Evolutionary conservation across 495 filamentous ascomycete species (phyloP).

Genomic region (Lophiostoma macrostomum): DNA sequence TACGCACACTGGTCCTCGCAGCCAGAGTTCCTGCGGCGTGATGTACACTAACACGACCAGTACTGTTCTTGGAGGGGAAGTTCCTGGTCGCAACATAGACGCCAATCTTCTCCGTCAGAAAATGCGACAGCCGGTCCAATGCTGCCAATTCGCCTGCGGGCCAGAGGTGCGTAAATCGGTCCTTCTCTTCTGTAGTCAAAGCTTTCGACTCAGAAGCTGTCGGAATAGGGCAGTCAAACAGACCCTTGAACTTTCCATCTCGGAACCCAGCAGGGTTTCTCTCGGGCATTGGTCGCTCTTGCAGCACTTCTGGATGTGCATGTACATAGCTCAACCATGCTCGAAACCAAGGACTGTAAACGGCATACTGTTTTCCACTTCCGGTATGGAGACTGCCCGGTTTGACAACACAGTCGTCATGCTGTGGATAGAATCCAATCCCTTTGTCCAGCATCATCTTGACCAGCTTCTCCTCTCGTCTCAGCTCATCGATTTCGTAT

Average conservation of each 20-base stretch:
- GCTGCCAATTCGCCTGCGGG: constrained; percentile 82
- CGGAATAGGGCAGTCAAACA: constrained; percentile 68
- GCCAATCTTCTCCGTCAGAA: constrained; percentile 62
- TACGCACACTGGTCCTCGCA: constrained; percentile 67
- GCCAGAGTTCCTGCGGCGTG: constrained; percentile 74
- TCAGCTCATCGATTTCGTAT: constrained; percentile 75
- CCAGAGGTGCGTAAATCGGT: constrained; percentile 59
- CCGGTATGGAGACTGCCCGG: constrained; percentile 64
- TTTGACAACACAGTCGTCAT: constrained; percentile 78
- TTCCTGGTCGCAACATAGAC: constrained; percentile 61
- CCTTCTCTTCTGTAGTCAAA: constrained; percentile 57
- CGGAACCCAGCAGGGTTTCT: constrained; percentile 59
- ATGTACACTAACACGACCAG: constrained; percentile 75
- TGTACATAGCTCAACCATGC: constrained; percentile 73
- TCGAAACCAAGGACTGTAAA: constrained; percentile 80
- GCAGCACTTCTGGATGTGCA: constrained; percentile 61
- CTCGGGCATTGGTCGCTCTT: constrained; percentile 55
- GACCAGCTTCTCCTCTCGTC: constrained; percentile 68
- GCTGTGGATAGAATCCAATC: constrained; percentile 61
- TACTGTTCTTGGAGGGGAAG: constrained; percentile 59
- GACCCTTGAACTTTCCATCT: constrained; percentile 47
- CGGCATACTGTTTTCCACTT: constrained; percentile 73
- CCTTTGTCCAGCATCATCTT: constrained; percentile 56
- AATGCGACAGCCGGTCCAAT: constrained; percentile 60
- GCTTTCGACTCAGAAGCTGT: constrained; percentile 61